Conservation (phyloP, 140 eudicot species). For the Anethum foeniculum region DNA sequence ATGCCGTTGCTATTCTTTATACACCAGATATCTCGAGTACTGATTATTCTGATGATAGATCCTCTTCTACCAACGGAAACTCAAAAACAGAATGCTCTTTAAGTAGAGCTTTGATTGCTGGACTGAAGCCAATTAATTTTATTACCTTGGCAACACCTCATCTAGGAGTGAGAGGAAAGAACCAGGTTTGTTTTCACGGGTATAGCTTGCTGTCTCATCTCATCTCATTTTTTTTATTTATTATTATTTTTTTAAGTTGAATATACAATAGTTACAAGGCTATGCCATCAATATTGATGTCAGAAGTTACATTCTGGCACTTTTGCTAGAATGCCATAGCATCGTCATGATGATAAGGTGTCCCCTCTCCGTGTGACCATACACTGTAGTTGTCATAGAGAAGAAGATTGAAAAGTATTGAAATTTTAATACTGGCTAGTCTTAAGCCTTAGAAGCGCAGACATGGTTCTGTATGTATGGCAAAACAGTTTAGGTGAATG, state of each 20-base stretch:
- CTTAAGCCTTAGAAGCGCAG: not conserved
- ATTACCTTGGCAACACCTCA: conserved; percentile 93
- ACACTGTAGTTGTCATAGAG: not conserved
- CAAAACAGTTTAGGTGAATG: not conserved
- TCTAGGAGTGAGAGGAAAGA: conserved; percentile 97
- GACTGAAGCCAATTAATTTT: conserved; percentile 79
- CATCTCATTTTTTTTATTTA: not conserved
- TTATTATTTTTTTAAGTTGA: not conserved
- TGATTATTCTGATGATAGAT: conserved; percentile 23
- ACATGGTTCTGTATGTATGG: not conserved
- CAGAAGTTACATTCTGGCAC: not conserved
- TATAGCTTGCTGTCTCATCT: conserved; percentile 1
- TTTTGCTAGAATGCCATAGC: not conserved
- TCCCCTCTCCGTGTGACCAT: not conserved
- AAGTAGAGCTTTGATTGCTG: conserved; percentile 57
- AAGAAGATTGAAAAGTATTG: not conserved
- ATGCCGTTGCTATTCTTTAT: conserved; percentile 66
- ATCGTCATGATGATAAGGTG: not conserved
- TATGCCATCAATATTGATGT: not conserved
- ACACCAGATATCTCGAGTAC: conserved; percentile 10
- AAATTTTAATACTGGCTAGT: not conserved
- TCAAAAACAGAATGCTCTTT: conserved; percentile 18
- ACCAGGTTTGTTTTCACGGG: conserved; percentile 50
- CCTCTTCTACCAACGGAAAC: conserved; percentile 17
- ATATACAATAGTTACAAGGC: not conserved